phyloP scores from a whole-genome alignment of 805 yeast species.

The Nakazawaea laoshanensis region DNA sequence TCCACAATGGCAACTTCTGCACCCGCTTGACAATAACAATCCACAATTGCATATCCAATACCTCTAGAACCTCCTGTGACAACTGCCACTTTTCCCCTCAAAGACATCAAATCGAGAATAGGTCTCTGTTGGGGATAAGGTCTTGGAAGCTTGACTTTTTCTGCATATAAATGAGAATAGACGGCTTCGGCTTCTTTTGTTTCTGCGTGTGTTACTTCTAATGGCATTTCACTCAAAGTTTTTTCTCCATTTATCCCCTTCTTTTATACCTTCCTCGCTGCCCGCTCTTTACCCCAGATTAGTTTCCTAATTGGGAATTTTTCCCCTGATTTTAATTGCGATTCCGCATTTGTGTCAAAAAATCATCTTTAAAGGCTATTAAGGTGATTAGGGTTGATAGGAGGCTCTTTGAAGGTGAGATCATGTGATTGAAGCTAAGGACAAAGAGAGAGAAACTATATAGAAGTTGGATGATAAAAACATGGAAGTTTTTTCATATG shows the following conservation, averaged over 20 bases:
- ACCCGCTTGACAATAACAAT: slow-evolving; percentile 34
- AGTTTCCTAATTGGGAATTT: too few relatives aligned
- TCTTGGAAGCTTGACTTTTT: slow-evolving; percentile 4
- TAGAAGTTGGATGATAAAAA: too few relatives aligned
- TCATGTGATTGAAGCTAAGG: too few relatives aligned
- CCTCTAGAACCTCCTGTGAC: slow-evolving; percentile 34
- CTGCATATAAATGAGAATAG: slow-evolving; percentile 7
- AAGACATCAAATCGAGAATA: slow-evolving; percentile 28
- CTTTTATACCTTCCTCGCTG: not conserved
- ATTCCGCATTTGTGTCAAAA: too few relatives aligned
- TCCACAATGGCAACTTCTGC: slow-evolving; percentile 35
- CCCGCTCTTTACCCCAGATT: too few relatives aligned
- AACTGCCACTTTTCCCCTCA: slow-evolving; percentile 33
- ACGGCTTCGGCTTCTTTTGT: not conserved
- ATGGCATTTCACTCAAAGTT: slow-evolving; percentile 1
- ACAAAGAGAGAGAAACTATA: too few relatives aligned
- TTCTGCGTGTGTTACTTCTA: slow-evolving; percentile 1
- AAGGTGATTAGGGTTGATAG: too few relatives aligned
- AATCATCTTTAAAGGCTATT: too few relatives aligned
- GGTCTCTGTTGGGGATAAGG: slow-evolving; percentile 9
- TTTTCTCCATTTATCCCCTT: not conserved
- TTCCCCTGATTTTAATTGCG: too few relatives aligned
- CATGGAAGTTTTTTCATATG: too few relatives aligned
- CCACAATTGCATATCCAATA: slow-evolving; percentile 31
- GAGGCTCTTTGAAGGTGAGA: too few relatives aligned